Evolutionary conservation across 2,329 filamentous ascomycete genomes (phyloP), one percentile per base, ranked within the genome.

Genomic region (Cordyceps cicadae): DNA sequence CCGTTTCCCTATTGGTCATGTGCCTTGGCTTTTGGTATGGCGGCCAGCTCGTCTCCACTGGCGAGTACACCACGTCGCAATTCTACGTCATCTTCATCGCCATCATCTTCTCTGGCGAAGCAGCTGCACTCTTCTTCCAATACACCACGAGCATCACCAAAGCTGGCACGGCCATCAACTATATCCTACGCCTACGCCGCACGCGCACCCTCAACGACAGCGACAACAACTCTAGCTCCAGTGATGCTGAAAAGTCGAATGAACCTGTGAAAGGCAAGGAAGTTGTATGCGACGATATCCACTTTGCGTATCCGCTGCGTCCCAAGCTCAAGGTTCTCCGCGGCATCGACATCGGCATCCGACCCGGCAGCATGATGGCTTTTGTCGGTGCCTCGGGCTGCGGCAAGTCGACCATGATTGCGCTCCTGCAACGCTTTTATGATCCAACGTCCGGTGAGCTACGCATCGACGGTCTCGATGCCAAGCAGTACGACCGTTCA

Each of bases 371-470:
- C 63, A 82, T 79, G 65, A 71, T 81, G 1, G 83, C 81, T 3
- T 75, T 85, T 8, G 82, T 86, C 0, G 82, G 83, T 5, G 75
- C 81, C 1, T 83, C 79, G 0, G 82, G 82, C 7, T 84, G 81
- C 63, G 83, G 82, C 0, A 87, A 87, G 65, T 83, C 81, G 0
- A 86, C 84, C 3, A 81, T 83, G 60, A 76, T 88, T 55, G 77
- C 79, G 7, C 70, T 81, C 12, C 70, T 81, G 0, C 73, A 81
- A 64, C 72, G 78, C 14, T 79, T 78, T 63, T 76, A 77, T 63
- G 72, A 75, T 14, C 73, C 72, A 0, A 70, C 64, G 0, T 65
- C 66, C 0, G 74, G 75, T 12, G 50, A 57, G 14, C 63, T 76
- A 15, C 60, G 61, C 5, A 65, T 66, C 43, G 69, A 75, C 19